Base-by-base conservation (phyloP, 2,329 filamentous ascomycete genomes). In the Xylaria arbuscula region DNA sequence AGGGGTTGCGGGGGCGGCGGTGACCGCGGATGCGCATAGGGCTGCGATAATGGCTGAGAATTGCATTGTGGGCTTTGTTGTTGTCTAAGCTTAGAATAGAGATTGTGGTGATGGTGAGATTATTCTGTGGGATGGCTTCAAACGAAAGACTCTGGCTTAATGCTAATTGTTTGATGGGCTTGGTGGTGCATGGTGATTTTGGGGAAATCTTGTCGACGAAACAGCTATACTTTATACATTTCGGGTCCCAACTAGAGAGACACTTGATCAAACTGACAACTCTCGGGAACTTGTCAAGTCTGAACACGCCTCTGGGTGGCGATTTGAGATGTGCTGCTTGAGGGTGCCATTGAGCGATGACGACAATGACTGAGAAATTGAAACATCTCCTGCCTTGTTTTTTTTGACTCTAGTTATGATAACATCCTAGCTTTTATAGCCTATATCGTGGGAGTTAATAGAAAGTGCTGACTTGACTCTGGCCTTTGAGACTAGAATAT, bases 61-160 rank as follows among this genome's bases (percentile, higher is more conserved):
- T 64, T 74, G 62, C 75, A 76, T 76, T 66, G 68, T 74, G 70
- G 51, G 6, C 34, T 55, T 62, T 42, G 58, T n/a, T 58, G 3
- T 47, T n/a, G 24, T 4, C 45, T 57, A 32, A n/a, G 7, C 6
- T 34, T 40, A 8, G 32, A 7, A 10, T 2, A 13, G 36, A 40
- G 8, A 10, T 38, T 48, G 42, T 50, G 55, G 28, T 28, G 38
- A 10, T 45, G 22, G 4, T 38, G 19, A 17, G 42, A 19, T 5
- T 24, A 7, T 48, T 17, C 38, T 42, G 11, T 13, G 38, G n/a
- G 47, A 47, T 54, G 9, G 1, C 36, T 24, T 34, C 11, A 3
- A 59, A 50, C 32, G 38, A 45, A 22, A 47, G 55, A 51, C 19
- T 45, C 17, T 28, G 13, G 22, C 19, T 4, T 54, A 13, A 2